Percentiles rank a stretch among this genome's conserved stretches.
Evolutionary conservation across 192 early-diverging fungal genomes (phyloP).

Genomic region (Cladochytrium replicatum): DNA sequence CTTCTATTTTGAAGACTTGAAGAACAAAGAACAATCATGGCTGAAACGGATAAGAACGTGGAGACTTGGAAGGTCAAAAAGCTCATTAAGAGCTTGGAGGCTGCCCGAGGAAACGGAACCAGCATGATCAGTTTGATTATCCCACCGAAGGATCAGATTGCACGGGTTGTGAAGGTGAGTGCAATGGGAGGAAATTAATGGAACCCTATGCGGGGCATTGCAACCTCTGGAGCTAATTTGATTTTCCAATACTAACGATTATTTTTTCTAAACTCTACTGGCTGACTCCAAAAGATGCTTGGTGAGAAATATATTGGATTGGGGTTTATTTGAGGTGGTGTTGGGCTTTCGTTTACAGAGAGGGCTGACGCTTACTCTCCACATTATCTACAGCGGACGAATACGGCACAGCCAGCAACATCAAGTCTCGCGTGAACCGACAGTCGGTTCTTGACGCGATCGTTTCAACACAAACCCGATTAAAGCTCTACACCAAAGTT

Average conservation of each 20-base stretch:
- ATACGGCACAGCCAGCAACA: constrained; percentile 99
- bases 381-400: constrained; percentile 95
- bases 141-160: constrained; percentile 86
- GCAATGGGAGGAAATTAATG: constrained; percentile 24
- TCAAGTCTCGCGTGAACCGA: constrained; percentile 98
- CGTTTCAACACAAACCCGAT: constrained; percentile 90
- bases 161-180: constrained; percentile 83
- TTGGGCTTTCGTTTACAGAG: not conserved
- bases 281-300: not conserved
- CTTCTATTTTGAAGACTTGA: no score
- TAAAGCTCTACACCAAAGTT: constrained; percentile 87
- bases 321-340: not conserved
- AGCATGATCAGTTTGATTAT: constrained; percentile 99
- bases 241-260: no score
- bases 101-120: constrained; percentile 95
- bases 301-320: not conserved
- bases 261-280: not conserved
- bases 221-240: no score
- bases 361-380: not conserved
- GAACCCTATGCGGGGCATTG: no score
- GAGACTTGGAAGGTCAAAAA: constrained; percentile 98
- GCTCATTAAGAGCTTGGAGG: constrained; percentile 91
- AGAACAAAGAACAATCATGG: no score
- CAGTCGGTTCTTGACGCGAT: constrained; percentile 95
- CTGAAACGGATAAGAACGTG: constrained; percentile 74